phyloP scores from a whole-genome alignment of 2,329 filamentous ascomycete genomes.

The Colletotrichum truncatum region DNA sequence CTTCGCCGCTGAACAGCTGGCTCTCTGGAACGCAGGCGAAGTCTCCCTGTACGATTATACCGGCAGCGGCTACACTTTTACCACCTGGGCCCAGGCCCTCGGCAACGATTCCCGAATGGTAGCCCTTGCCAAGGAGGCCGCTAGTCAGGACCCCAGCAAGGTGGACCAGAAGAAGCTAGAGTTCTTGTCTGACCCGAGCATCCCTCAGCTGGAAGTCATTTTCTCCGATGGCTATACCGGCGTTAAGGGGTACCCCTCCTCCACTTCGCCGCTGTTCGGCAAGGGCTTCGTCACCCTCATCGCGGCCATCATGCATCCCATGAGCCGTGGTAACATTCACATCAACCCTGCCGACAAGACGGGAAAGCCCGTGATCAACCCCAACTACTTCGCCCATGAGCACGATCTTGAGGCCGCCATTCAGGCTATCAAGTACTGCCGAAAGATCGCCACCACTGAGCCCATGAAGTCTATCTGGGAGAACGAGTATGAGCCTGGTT shows the following conservation, averaged over 20 bases:
- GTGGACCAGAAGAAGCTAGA: conserved; percentile 48
- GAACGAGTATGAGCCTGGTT: conserved; percentile 45
- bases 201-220: too few species aligned
- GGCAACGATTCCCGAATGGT: conserved; percentile 42
- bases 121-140: conserved; percentile 42
- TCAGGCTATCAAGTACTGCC: conserved; percentile 41
- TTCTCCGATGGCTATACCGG: conserved; percentile 56
- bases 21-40: conserved; percentile 42
- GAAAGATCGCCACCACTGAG: conserved; percentile 40
- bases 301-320: conserved; percentile 40
- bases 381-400: conserved; percentile 38
- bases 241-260: conserved; percentile 43
- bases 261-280: conserved; percentile 39
- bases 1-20: conserved; percentile 48
- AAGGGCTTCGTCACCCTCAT: conserved; percentile 40
- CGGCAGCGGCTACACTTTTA: conserved; percentile 48
- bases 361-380: conserved; percentile 43
- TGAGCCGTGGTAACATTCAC: conserved; percentile 43
- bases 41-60: conserved; percentile 50
- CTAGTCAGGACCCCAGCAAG: conserved; percentile 37
- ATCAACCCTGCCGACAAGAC: conserved; percentile 43
- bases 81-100: conserved; percentile 49
- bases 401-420: conserved; percentile 38
- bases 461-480: conserved; percentile 42
- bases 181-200: too few species aligned